Evolutionary conservation across 179 eudicot genomes (phyloP), one percentile per base, ranked within the genome.

Genomic region (Spinacia oleracea): DNA sequence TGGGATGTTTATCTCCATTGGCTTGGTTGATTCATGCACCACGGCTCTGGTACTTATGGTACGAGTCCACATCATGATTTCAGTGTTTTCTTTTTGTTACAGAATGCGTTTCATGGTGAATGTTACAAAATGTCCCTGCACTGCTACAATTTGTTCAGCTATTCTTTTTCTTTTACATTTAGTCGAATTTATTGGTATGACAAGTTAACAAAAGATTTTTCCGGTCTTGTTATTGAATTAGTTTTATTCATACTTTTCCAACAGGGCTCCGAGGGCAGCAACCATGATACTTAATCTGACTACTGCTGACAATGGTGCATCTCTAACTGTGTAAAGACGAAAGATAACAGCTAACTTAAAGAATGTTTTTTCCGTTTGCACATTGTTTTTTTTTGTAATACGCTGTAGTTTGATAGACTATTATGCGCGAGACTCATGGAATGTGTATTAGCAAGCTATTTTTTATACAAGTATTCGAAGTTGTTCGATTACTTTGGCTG

Each of bases 261-360:
- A 80, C 93, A 95, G 98, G 98, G 98, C 96, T 77, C 98, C 98
- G 3, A 95, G 89, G 88, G 98, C 98, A 63, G 94, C 98, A 73
- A 88, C 85, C 45, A 82, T 95, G 98, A 95, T 95, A 76, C 89
- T 95, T 35, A 92, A 95, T 87, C 96, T 95, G 34, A 89, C 95
- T 10, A 80, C 78, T 45, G 93, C 92, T 31, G 98, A 95, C 85
- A 93, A 95, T 81, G 98, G 98, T 53, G 92, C 98, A 73, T 89
- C 98, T 56, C 89, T 95, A 56, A 85, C 88, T 46, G 93, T 93
- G 74, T 93, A 85, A 90, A 68, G 38, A 51, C 20, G 11, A 11
- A 58, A 27, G 34, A 62, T 78, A 80, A 58, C 18, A 67, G 69
- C 46, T 66, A 66, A 27, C 25, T 46, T 71, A 48, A 48, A 59